Conservation (phyloP, 2,329 filamentous ascomycete species). For the Nemania sp. region DNA sequence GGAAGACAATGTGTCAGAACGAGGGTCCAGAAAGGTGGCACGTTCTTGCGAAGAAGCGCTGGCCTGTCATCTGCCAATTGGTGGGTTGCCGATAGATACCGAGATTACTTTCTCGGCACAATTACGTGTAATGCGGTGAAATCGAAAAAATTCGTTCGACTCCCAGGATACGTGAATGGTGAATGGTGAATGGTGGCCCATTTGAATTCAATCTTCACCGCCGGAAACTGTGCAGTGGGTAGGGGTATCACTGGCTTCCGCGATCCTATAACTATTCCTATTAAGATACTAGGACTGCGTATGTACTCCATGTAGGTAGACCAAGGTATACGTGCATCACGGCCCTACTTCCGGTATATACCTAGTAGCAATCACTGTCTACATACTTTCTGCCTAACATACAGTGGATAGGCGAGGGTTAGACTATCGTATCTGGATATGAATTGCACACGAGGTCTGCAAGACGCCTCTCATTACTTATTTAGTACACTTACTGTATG, state of each 20-base stretch:
- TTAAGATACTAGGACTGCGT: constrained; percentile 6
- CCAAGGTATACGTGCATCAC: constrained; percentile 13
- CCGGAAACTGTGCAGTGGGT: constrained; percentile 14
- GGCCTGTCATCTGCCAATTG: constrained; percentile 5
- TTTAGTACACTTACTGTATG: background rate
- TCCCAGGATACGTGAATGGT: background rate
- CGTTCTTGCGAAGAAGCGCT: constrained; percentile 13
- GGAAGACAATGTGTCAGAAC: constrained; percentile 21
- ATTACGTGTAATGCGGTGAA: constrained; percentile 5
- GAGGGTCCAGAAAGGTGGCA: constrained; percentile 22
- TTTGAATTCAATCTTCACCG: constrained; percentile 24
- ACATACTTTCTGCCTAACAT: background rate
- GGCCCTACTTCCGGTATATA: constrained; percentile 30
- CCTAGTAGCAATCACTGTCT: constrained; percentile 5
- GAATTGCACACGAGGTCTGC: constrained; percentile 2
- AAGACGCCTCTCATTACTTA: background rate
- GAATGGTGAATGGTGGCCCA: background rate
- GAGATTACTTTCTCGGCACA: constrained; percentile 23
- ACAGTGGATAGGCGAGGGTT: constrained; percentile 3
- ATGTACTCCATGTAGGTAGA: too few species aligned
- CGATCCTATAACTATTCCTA: constrained; percentile 20
- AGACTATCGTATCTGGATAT: background rate
- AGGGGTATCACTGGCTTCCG: constrained; percentile 1
- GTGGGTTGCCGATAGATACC: constrained; percentile 19
- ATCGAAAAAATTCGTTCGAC: background rate